Base-by-base conservation (phyloP, 768 basidiomycete species). In the Kwoniella heveanensis region DNA sequence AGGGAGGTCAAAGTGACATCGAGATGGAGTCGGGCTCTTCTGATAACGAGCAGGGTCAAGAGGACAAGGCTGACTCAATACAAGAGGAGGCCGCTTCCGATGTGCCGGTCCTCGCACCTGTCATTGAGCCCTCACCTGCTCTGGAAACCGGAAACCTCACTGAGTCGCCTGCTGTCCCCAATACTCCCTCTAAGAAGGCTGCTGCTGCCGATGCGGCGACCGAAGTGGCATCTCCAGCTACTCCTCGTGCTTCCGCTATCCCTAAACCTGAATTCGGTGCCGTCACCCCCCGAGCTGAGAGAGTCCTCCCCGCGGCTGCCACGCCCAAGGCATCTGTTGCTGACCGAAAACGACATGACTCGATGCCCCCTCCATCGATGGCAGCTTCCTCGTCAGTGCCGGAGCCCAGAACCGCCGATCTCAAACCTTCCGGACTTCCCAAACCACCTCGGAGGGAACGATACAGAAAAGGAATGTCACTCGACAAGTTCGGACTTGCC, bases 401-500 rank as follows among this genome's bases (percentile, higher is more conserved):
- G 21, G 36, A 54, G 17, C 59, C 64, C 32, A 62, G 37, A 21
- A 21, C 52, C 15, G 44, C 58, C 17, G 51, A 52, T 17, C 65
- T 66, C 56, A 66, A 57, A 19, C 30, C 67, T 32, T 22, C 60
- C 19, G 67, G 67, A 17, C 54, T 71, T 22, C 66, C 70, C 21
- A 66, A 69, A 25, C 74, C 66, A 15, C 60, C 65, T 2, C 68
- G 65, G 29, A 51, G 62, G 12, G 69, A 76, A 10, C 63, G 87
- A 24, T 86, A 88, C 67, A 83, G 84, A 62, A 86, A 87, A 68
- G 89, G 88, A 9, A 81, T 89, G 64, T 90, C 90, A 2, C 81
- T 91, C 68, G 90, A 91, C 82, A 88, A 88, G 77, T 86, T 91
- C 69, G 88, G 88, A 10, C 83, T 92, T 2, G 85, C 86, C 56